Percentiles rank a stretch among this genome's conserved stretches.
Conservation (phyloP, 345 rosid genomes). For the Aethionema arabicum region DNA sequence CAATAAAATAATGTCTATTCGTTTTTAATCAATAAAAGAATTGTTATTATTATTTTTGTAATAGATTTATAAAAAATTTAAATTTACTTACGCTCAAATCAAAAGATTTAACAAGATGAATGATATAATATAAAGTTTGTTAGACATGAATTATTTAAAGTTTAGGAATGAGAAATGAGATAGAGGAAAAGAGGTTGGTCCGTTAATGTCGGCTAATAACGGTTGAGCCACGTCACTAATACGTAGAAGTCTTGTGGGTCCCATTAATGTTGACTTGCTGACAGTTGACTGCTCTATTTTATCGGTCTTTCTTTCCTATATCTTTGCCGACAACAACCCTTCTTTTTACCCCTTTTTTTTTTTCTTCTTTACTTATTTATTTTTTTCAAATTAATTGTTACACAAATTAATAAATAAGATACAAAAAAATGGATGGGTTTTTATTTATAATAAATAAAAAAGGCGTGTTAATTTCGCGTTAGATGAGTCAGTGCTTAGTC, state of each 20-base stretch:
- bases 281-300: constrained; percentile 29
- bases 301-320: neutral
- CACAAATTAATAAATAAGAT: neutral
- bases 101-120: too few species aligned
- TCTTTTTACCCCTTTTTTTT: neutral
- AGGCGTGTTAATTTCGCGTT: constrained; percentile 29
- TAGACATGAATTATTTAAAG: too few species aligned
- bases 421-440: neutral
- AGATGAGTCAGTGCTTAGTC: constrained; percentile 38
- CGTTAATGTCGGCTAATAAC: constrained; percentile 36
- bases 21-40: too few species aligned
- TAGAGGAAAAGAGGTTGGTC: constrained; percentile 28
- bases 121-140: too few species aligned
- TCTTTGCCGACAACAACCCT: constrained; percentile 32
- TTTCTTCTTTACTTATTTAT: neutral
- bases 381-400: neutral
- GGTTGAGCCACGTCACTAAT: constrained; percentile 35
- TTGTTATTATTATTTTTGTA: too few species aligned
- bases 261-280: constrained; percentile 23
- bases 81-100: too few species aligned
- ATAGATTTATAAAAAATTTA: too few species aligned
- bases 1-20: too few species aligned
- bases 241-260: constrained; percentile 14
- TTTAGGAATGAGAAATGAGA: neutral
- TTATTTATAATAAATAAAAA: neutral